Evolutionary conservation across 2,329 filamentous ascomycete species (phyloP).

Genomic region (Xylaria arbuscula): DNA sequence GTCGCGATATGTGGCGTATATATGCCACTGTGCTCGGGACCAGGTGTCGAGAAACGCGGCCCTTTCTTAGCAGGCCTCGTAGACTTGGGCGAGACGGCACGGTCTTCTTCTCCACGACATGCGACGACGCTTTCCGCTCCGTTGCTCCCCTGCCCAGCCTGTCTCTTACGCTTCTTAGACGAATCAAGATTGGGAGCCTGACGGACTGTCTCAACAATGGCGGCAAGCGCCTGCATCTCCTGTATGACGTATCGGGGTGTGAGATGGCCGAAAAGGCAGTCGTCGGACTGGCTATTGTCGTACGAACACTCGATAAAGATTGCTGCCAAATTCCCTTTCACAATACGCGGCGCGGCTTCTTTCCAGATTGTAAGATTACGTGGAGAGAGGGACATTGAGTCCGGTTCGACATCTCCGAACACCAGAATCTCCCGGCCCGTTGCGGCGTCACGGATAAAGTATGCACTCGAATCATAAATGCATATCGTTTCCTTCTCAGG

Average conservation of each 20-base stretch:
- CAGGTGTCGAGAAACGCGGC: slow-evolving; percentile 33
- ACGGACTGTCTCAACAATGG: slow-evolving; percentile 71
- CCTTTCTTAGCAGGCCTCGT: slow-evolving; percentile 46
- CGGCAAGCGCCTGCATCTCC: slow-evolving; percentile 79
- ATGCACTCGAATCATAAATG: slow-evolving; percentile 89
- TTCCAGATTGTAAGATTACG: slow-evolving; percentile 87
- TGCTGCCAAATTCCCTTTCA: slow-evolving; percentile 74
- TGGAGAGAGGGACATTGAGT: slow-evolving; percentile 82
- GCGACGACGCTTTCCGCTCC: slow-evolving; percentile 34
- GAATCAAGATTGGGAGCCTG: slow-evolving; percentile 58
- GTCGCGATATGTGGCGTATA: slow-evolving; percentile 60
- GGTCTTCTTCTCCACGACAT: slow-evolving; percentile 50
- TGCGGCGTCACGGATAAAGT: slow-evolving; percentile 83
- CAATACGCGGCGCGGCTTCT: slow-evolving; percentile 88
- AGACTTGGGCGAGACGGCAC: slow-evolving; percentile 65
- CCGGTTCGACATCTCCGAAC: slow-evolving; percentile 95
- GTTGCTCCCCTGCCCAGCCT: slow-evolving; percentile 50
- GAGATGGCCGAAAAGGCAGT: slow-evolving; percentile 87
- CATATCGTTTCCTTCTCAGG: slow-evolving; percentile 65
- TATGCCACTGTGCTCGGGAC: slow-evolving; percentile 36
- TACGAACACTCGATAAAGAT: slow-evolving; percentile 98
- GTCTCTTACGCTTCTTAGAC: slow-evolving; percentile 74
- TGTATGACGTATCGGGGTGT: slow-evolving; percentile 84
- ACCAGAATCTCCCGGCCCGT: slow-evolving; percentile 85
- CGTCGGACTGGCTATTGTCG: slow-evolving; percentile 80